Evolutionary conservation across 2,329 filamentous ascomycete species (phyloP).

Genomic region (Blumeria hordei): DNA sequence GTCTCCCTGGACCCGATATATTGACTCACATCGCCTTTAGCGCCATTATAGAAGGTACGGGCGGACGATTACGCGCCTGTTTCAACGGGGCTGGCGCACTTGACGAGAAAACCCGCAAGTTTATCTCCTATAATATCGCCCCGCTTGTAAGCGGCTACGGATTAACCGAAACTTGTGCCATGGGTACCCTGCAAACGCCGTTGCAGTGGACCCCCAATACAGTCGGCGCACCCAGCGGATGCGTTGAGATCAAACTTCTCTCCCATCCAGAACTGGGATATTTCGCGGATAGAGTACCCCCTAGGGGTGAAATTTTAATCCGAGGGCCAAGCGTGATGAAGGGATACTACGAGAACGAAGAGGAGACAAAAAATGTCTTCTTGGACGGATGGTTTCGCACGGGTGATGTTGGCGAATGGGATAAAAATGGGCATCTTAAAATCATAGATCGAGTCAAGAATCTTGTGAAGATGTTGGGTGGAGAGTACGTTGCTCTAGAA

Average conservation of each 20-base stretch:
- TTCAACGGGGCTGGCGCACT: constrained; percentile 87
- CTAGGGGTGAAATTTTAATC: constrained; percentile 75
- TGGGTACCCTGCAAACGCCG: constrained; percentile 55
- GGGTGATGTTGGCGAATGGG: constrained; percentile 62
- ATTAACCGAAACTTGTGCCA: constrained; percentile 76
- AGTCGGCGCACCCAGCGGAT: constrained; percentile 53
- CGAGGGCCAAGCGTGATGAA: constrained; percentile 49
- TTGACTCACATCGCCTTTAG: constrained; percentile 70
- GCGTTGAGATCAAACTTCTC: constrained; percentile 71
- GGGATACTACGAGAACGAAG: constrained; percentile 61
- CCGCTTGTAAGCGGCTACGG: constrained; percentile 89
- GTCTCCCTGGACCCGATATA: constrained; percentile 36
- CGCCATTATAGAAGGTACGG: constrained; percentile 69
- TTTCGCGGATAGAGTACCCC: constrained; percentile 30
- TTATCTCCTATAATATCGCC: constrained; percentile 70
- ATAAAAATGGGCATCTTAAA: constrained; percentile 43
- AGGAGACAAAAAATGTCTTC: constrained; percentile 55
- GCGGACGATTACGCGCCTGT: constrained; percentile 63
- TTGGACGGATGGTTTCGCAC: constrained; percentile 76
- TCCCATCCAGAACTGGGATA: constrained; percentile 73
- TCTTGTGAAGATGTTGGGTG: constrained; percentile 76
- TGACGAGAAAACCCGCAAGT: constrained; percentile 60
- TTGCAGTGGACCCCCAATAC: constrained; percentile 53
- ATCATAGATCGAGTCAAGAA: constrained; percentile 83
- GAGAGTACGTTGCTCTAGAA: constrained; percentile 91